Evolutionary conservation across 1,284 basidiomycete genomes (phyloP).

Genomic region (Heliocybe sulcata): DNA sequence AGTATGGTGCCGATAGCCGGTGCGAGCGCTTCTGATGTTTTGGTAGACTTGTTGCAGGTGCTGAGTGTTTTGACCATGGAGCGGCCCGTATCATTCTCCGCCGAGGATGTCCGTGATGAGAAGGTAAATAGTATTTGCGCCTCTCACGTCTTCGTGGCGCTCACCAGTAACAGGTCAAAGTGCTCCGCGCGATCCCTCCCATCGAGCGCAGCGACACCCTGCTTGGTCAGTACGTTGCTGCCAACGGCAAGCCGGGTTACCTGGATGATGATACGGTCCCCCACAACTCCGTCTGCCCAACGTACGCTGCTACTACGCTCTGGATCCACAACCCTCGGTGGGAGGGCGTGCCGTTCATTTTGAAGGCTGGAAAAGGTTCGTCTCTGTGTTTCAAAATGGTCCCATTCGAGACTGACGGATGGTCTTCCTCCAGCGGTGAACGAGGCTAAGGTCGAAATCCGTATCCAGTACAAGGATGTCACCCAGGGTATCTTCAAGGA

Average conservation of each 20-base stretch:
- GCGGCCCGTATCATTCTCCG: constrained; percentile 92
- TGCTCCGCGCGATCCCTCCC: constrained; percentile 83
- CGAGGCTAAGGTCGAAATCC: constrained; percentile 95
- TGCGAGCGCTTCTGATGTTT: not conserved
- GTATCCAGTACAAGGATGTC: constrained; percentile 95
- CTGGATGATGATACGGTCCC: constrained; percentile 94
- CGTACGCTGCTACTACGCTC: constrained; percentile 83
- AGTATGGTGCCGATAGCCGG: constrained; percentile 25
- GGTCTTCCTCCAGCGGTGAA: constrained; percentile 62
- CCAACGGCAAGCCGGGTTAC: constrained; percentile 93
- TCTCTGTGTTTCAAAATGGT: not conserved
- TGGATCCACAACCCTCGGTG: constrained; percentile 93
- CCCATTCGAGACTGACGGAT: constrained; percentile 5
- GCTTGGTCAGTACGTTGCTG: constrained; percentile 86
- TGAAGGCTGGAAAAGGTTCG: constrained; percentile 92
- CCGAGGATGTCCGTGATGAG: constrained; percentile 96
- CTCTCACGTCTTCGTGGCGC: constrained; percentile 8
- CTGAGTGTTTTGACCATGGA: constrained; percentile 93
- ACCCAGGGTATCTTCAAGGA: constrained; percentile 94
- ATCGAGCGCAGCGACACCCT: constrained; percentile 75
- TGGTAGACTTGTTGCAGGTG: constrained; percentile 84
- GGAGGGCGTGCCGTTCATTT: constrained; percentile 96
- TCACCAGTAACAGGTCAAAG: constrained; percentile 69
- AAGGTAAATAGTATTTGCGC: constrained; percentile 50
- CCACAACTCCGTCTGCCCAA: constrained; percentile 85